Evolutionary conservation across 768 basidiomycete species (phyloP).

Genomic region (Coprinellus aureogranulatus): DNA sequence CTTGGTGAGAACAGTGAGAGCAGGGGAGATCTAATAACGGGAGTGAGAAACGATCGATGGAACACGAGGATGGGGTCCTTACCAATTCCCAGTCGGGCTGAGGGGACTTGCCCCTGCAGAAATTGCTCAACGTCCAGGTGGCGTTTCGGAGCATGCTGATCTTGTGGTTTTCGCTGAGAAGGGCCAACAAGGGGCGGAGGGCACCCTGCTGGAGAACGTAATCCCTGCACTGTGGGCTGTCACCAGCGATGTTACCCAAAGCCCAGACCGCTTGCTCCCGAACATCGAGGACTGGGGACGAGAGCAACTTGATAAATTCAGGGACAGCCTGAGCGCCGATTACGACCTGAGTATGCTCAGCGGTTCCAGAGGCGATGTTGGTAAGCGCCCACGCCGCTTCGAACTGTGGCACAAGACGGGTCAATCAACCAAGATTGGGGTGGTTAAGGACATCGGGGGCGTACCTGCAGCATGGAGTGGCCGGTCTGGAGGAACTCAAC

Average conservation of each 20-base stretch:
- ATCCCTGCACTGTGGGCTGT: conserved; percentile 96
- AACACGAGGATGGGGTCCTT: conserved; percentile 25
- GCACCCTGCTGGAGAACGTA: conserved; percentile 94
- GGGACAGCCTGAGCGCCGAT: conserved; percentile 94
- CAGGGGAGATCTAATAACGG: conserved; percentile 84
- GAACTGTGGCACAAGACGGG: conserved; percentile 51
- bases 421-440: conserved; percentile 3
- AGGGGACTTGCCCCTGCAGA: conserved; percentile 96
- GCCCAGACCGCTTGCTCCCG: conserved; percentile 99
- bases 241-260: conserved; percentile 97
- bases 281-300: conserved; percentile 92
- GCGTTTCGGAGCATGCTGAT: conserved; percentile 98
- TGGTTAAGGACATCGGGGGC: conserved; percentile 16
- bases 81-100: conserved; percentile 98
- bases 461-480: conserved; percentile 81
- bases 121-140: conserved; percentile 99
- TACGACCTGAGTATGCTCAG: conserved; percentile 97
- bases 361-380: conserved; percentile 97
- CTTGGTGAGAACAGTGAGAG: conserved; percentile 94
- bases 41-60: conserved; percentile 11
- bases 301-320: conserved; percentile 94
- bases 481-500: conserved; percentile 87
- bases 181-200: conserved; percentile 82
- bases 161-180: conserved; percentile 96
- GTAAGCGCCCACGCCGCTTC: conserved; percentile 98